These are phyloP conservation scores for Amborella trichopoda DNA, from an alignment of 164 flowering plant genomes.

Conservation along the genomic window DNA sequence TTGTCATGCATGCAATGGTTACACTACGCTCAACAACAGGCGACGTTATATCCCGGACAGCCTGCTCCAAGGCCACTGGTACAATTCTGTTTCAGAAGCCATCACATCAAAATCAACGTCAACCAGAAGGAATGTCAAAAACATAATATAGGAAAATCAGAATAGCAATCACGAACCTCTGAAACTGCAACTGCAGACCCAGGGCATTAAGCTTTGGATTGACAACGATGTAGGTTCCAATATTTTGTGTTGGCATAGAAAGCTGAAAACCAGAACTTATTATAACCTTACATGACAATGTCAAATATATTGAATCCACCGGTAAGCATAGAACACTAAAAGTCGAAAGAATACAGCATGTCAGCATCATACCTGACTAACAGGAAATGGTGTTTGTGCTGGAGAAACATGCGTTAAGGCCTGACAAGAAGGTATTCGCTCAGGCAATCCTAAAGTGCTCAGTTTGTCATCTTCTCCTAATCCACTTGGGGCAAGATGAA, in stretches of 20 bases:
- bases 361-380: conserved; percentile 53
- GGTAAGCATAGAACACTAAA: not conserved
- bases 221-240: conserved; percentile 67
- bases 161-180: conserved; percentile 42
- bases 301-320: not conserved
- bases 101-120: not conserved
- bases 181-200: conserved; percentile 75
- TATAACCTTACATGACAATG: not conserved
- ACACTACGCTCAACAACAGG: conserved; percentile 89
- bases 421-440: conserved; percentile 72
- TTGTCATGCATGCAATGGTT: conserved; percentile 82
- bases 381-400: conserved; percentile 50
- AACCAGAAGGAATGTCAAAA: not conserved
- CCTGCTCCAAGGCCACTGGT: conserved; percentile 86
- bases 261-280: conserved; percentile 31
- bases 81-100: conserved; percentile 41
- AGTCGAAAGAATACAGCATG: not conserved
- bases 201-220: conserved; percentile 55
- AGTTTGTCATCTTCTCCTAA: conserved; percentile 76
- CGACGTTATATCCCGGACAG: conserved; percentile 73
- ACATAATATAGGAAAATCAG: not conserved
- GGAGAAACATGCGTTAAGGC: conserved; percentile 50
- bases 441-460: conserved; percentile 52
- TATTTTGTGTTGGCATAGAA: conserved; percentile 52
- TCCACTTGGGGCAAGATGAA: conserved; percentile 47